A percentile compares a stretch with the other conserved stretches of the same genome.
phyloP scores from a whole-genome alignment of 371 early-diverging fungal species.

The Circinella minor region DNA sequence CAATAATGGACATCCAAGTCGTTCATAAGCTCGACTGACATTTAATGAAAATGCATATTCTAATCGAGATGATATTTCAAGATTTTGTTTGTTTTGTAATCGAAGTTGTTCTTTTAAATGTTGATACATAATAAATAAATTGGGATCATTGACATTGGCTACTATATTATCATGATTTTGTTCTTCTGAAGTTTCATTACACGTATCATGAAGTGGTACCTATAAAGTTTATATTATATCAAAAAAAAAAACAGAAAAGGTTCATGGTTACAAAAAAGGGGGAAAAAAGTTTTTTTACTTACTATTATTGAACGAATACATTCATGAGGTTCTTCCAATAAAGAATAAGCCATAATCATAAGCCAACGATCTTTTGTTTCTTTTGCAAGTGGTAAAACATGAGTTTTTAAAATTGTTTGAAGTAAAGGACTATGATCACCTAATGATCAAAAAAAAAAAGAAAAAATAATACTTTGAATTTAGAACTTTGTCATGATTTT shows the following conservation, averaged over 20 bases:
- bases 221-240: too few relatives aligned
- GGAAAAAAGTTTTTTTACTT: conserved; percentile 1
- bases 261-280: too few relatives aligned
- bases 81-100: conserved; percentile 18
- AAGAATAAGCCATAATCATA: conserved; percentile 65
- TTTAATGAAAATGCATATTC: conserved; percentile 66
- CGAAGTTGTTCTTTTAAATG: conserved; percentile 57
- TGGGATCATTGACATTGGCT: conserved; percentile 66
- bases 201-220: background rate
- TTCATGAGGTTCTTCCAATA: conserved; percentile 66
- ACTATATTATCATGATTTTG: conserved; percentile 25
- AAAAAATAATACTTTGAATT: too few relatives aligned
- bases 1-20: conserved; percentile 77
- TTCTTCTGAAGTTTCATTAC: background rate
- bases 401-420: conserved; percentile 54
- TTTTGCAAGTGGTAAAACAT: conserved; percentile 49
- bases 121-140: conserved; percentile 77
- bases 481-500: background rate
- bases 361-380: conserved; percentile 76
- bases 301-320: conserved; percentile 73
- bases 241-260: conserved; percentile 15
- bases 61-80: conserved; percentile 27
- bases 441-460: conserved; percentile 12
- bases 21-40: conserved; percentile 72
- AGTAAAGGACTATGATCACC: conserved; percentile 70